Evolutionary conservation across 1,284 basidiomycete species (phyloP), one percentile per base, ranked within the genome.

Genomic region (Ustilago crameri): DNA sequence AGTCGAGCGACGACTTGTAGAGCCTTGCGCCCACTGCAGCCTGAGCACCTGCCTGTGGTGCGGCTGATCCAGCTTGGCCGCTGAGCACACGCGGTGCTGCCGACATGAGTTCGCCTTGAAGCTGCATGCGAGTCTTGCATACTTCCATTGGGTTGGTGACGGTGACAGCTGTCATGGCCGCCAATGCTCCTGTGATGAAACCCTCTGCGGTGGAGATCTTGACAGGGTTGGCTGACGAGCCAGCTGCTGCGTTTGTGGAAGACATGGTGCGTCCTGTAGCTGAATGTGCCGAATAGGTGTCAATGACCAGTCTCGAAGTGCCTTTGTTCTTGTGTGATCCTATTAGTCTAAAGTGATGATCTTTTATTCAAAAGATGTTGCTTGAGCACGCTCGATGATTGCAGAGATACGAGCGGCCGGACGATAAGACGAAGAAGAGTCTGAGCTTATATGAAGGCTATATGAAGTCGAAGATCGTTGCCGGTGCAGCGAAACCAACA

Each of bases 1-100:
- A 93, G 82, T 98, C 95, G 41, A 93, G 75, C 2, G 91, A 92
- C 80, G 90, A 93, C 61, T 89, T 92, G 87, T 98, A 98, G 4
- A 98, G 62, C 9, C 74, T 53, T 9, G 71, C 55, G 14, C 53
- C 61, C 9, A 45, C 64, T 9, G 64, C 70, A 18, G 52, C 41
- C 12, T 62, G 57, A 9, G 68, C 64, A 10, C 63, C 64, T 3
- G 67, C 51, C 26, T 65, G 67, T 5, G 66, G 58, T 26, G 71
- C 61, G 22, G 66, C 61, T 15, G 65, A 69, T 5, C 62, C 71
- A 1, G 55, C 32, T 27, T 74, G 69, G 3, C 52, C 69, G 37
- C 63, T 65, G 45, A 66, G 51, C 14, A 70, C 52, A 10, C 61
- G 62, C 9, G 65, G 62, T 9, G 67, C 60, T 20, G 61, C 46